A percentile compares a stretch with the other conserved stretches of the same genome.
These are phyloP conservation scores for Irpex sp. DNA, from an alignment of 1,284 basidiomycete genomes.

Conservation along the genomic window DNA sequence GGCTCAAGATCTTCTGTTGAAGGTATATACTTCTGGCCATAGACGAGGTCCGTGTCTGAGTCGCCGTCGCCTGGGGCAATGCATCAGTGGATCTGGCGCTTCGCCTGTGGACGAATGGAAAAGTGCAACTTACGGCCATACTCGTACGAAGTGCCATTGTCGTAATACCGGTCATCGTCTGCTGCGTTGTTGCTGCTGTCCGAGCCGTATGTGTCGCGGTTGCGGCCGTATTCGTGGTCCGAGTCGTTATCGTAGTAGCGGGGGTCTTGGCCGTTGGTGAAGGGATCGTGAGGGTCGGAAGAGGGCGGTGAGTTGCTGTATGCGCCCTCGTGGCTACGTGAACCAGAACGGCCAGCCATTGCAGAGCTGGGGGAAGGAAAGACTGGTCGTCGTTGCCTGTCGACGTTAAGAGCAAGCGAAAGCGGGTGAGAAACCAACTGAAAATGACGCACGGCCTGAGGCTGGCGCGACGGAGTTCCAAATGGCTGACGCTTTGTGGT, in stretches of 20 bases:
- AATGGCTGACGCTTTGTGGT: not conserved
- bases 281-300: conserved; percentile 48
- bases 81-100: conserved; percentile 19
- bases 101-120: not conserved
- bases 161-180: conserved; percentile 56
- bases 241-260: conserved; percentile 77
- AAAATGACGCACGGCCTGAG: conserved; percentile 13
- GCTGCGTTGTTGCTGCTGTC: conserved; percentile 57
- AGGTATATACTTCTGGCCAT: conserved; percentile 62
- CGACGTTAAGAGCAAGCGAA: conserved; percentile 14
- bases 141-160: conserved; percentile 52
- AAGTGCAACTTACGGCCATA: conserved; percentile 45
- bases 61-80: conserved; percentile 57
- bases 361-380: conserved; percentile 7
- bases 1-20: conserved; percentile 70
- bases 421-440: conserved; percentile 5
- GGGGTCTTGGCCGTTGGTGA: conserved; percentile 39
- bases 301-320: conserved; percentile 31
- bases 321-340: conserved; percentile 29
- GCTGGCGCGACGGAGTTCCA: not conserved
- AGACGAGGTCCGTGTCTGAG: conserved; percentile 65
- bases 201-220: conserved; percentile 64
- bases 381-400: conserved; percentile 13
- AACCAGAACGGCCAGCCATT: conserved; percentile 29
- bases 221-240: conserved; percentile 57